Evolutionary conservation across 202 grass and related monocot species (phyloP).

Genomic region (Zizania palustris): DNA sequence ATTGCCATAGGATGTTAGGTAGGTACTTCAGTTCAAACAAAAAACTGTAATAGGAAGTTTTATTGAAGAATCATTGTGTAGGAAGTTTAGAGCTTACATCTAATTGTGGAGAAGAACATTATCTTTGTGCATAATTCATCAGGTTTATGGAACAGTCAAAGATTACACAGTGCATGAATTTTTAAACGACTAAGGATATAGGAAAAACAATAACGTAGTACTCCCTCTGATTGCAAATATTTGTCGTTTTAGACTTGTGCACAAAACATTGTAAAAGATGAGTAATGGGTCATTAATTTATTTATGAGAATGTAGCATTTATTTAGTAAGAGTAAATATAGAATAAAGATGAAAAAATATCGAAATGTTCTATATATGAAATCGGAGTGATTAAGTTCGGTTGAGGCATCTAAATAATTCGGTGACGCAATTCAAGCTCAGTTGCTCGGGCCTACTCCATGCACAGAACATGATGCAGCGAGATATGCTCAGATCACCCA

Average conservation of each 20-base stretch:
- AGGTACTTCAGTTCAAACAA: slow-evolving; percentile 2
- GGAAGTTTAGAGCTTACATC: slow-evolving; percentile 10
- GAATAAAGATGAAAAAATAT: no score
- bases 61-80: neutral
- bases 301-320: no score
- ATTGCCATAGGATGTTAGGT: slow-evolving; percentile 18
- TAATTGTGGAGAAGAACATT: neutral
- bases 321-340: no score
- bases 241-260: no score
- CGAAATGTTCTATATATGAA: no score
- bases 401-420: neutral
- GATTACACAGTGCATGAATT: neutral
- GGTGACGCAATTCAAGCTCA: neutral
- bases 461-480: neutral
- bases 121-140: neutral
- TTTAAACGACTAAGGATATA: neutral
- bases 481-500: neutral
- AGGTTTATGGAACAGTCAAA: neutral
- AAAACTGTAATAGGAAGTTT: neutral
- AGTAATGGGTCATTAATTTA: no score
- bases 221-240: no score
- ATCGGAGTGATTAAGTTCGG: no score
- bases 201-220: neutral
- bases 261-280: no score
- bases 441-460: neutral